These are phyloP conservation scores for Phycomyces nitens DNA, from an alignment of 192 early-diverging fungal genomes.

Conservation along the genomic window DNA sequence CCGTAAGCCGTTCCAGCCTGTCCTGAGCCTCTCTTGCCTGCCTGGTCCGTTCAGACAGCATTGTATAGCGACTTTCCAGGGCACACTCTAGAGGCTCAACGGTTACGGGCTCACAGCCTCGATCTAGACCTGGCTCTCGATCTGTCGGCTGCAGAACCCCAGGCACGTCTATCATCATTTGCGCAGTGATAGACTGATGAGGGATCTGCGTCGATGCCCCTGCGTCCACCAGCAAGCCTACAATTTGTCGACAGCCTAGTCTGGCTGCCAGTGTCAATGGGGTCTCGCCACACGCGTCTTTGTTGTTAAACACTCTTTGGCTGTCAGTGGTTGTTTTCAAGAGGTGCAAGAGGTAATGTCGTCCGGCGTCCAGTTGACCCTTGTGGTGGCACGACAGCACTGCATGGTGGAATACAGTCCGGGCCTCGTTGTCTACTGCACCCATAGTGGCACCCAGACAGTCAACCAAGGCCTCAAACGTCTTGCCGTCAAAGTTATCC, in stretches of 20 bases:
- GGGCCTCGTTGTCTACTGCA: conserved; percentile 70
- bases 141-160: no score
- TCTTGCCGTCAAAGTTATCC: conserved; percentile 81
- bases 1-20: no score
- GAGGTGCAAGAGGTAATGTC: conserved; percentile 80
- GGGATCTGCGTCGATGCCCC: conserved; percentile 43
- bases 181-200: conserved; percentile 16
- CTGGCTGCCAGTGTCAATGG: conserved; percentile 64
- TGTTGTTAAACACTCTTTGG: conserved; percentile 61
- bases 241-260: conserved; percentile 56
- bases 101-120: no score
- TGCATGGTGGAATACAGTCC: conserved; percentile 92
- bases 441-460: conserved; percentile 76
- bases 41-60: no score
- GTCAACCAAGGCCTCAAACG: conserved; percentile 71
- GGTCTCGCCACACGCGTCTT: conserved; percentile 82
- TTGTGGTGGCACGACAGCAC: conserved; percentile 64
- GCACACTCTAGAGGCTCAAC: no score
- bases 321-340: conserved; percentile 73
- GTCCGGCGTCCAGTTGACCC: conserved; percentile 66
- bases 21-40: no score
- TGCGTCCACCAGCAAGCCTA: conserved; percentile 55
- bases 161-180: background rate
- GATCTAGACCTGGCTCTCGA: no score
- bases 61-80: no score